Evolutionary conservation across 495 filamentous ascomycete genomes (phyloP).

Genomic region (Penicillium pulvis): DNA sequence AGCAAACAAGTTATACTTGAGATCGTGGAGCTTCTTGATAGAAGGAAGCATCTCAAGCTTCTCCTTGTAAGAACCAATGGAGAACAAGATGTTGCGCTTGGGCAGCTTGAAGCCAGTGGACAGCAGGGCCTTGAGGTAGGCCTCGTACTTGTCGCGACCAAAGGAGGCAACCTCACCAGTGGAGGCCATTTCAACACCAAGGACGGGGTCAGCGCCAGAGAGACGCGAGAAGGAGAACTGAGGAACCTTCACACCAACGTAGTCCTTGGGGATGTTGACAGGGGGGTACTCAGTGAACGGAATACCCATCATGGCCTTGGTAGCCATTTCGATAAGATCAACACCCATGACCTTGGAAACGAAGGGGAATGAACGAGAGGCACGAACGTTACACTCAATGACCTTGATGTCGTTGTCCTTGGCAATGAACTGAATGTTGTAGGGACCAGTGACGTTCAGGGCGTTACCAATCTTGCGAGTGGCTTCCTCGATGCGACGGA

Average conservation of each 20-base stretch:
- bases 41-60: slow-evolving; percentile 97
- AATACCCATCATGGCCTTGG: slow-evolving; percentile 90
- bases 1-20: slow-evolving; percentile 93
- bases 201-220: slow-evolving; percentile 92
- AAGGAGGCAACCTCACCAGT: slow-evolving; percentile 98
- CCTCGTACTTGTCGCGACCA: slow-evolving; percentile 93
- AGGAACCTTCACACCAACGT: slow-evolving; percentile 95
- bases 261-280: slow-evolving; percentile 71
- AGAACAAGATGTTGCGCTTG: slow-evolving; percentile 90
- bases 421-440: slow-evolving; percentile 99
- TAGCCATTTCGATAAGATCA: slow-evolving; percentile 97
- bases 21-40: slow-evolving; percentile 78
- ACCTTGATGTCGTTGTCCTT: slow-evolving; percentile 99
- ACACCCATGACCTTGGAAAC: slow-evolving; percentile 99
- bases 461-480: slow-evolving; percentile 94
- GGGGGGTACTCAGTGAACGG: slow-evolving; percentile 82
- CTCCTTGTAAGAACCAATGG: slow-evolving; percentile 96
- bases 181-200: slow-evolving; percentile 98
- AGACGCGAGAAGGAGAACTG: slow-evolving; percentile 98
- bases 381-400: slow-evolving; percentile 97
- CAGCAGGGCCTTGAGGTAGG: slow-evolving; percentile 92
- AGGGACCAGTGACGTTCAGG: slow-evolving; percentile 93
- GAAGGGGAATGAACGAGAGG: slow-evolving; percentile 95
- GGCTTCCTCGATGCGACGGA: slow-evolving; percentile 88
- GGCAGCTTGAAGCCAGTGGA: slow-evolving; percentile 97